phyloP scores from a whole-genome alignment of 116 monocot species.

The Thalassia testudinum region DNA sequence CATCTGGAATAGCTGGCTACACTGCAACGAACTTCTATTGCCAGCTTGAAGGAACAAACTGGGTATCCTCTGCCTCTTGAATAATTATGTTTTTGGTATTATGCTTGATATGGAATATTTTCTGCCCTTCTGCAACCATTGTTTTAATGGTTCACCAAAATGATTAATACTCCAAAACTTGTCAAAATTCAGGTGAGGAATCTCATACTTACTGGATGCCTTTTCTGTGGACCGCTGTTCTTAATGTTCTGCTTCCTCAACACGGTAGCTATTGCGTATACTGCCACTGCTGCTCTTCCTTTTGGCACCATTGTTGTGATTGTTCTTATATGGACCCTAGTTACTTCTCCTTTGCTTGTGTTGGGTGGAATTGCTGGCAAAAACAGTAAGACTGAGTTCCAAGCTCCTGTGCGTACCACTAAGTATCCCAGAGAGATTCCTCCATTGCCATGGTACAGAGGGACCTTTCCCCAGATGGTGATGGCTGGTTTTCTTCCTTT shows the following conservation, averaged over 20 bases:
- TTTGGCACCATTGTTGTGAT: conserved; percentile 67
- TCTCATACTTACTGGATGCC: conserved; percentile 40
- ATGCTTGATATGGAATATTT: background rate
- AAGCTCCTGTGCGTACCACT: conserved; percentile 46
- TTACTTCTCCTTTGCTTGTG: conserved; percentile 69
- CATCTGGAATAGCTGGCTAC: conserved; percentile 52
- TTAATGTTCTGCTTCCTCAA: conserved; percentile 51
- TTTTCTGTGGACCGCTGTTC: conserved; percentile 54
- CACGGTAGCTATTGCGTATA: conserved; percentile 45
- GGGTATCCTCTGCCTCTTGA: conserved; percentile 18
- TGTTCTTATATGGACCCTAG: conserved; percentile 63
- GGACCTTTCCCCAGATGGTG: conserved; percentile 61
- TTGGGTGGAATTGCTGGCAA: conserved; percentile 82
- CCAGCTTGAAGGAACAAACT: conserved; percentile 47
- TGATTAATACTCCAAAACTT: background rate
- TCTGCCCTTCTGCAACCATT: background rate
- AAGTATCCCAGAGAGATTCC: conserved; percentile 65
- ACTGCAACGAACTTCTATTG: conserved; percentile 42
- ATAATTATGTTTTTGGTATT: background rate
- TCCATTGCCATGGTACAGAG: conserved; percentile 43
- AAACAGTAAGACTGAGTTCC: conserved; percentile 55
- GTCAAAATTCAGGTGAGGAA: conserved; percentile 34
- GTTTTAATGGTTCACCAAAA: background rate
- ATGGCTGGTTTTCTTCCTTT: conserved; percentile 81
- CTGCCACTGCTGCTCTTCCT: conserved; percentile 44